Percentiles rank a stretch among this genome's conserved stretches.
These are phyloP conservation scores for Corchorus capsularis DNA, from an alignment of 345 rosid species.

Conservation along the genomic window DNA sequence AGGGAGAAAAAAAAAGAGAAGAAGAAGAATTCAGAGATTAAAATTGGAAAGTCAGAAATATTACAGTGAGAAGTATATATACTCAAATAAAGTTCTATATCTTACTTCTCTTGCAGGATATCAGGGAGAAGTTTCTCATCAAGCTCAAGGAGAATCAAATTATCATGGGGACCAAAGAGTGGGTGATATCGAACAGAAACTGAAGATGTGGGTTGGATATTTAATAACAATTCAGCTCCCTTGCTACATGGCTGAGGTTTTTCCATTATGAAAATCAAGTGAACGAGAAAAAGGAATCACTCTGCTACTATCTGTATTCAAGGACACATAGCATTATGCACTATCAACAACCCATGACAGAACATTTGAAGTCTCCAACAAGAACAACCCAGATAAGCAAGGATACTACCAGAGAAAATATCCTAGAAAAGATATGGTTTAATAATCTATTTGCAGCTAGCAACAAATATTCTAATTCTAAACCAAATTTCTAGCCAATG, in stretches of 20 bases:
- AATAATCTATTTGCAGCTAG: not conserved
- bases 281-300: not conserved
- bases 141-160: conserved; percentile 74
- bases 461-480: not conserved
- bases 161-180: conserved; percentile 65
- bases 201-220: conserved; percentile 53
- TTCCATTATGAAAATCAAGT: conserved; percentile 30
- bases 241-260: conserved; percentile 25
- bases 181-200: conserved; percentile 66
- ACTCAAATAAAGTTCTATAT: not conserved
- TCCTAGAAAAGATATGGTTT: too few relatives aligned
- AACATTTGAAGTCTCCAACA: not conserved
- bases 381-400: not conserved
- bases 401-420: not conserved
- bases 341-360: not conserved
- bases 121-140: conserved; percentile 69
- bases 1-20: not conserved
- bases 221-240: conserved; percentile 65
- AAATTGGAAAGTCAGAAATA: not conserved
- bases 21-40: not conserved
- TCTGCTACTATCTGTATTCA: not conserved
- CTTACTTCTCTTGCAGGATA: conserved; percentile 61
- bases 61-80: not conserved
- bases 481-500: not conserved
- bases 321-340: not conserved